Base-by-base conservation (phyloP, 257 asterid genomes). In the Verbascum thapsus region DNA sequence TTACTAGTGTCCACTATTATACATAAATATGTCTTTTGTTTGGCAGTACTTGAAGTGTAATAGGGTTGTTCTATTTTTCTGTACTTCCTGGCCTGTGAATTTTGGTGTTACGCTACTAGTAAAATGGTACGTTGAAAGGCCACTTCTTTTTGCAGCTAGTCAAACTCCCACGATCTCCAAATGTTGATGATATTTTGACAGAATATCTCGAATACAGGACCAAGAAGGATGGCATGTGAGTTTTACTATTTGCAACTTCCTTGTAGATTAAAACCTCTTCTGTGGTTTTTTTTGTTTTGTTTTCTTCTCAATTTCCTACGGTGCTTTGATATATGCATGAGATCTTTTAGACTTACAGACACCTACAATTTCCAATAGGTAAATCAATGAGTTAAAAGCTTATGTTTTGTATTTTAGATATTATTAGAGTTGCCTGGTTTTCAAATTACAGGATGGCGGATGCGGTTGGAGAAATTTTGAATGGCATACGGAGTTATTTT, bases 161-260 rank as follows among this genome's bases (percentile, higher is more conserved):
- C 76, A 83, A 81, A 69, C 96, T 94, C 51, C 97, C 99, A 26
- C 86, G 98, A 66, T 82, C 89, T 66, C 99, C 96, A 39, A 80
- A 47, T 60, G 87, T 94, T 58, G 96, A 94, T 60, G 95, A 94
- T 61, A 78, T 94, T 75, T 77, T 94, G 75, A 67, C 76, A 20
- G 83, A 82, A 61, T 94, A 84, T 81, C 92, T 90, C 40, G 96
- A 90, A 34, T 80, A 81, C 81, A 67, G 86, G 75, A 80, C 95
- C 71, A 84, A 85, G 76, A 90, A 90, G 85, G 95, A 87, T 66
- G 90, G 86, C 81, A 78, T 61, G 96, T 94, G 76, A 90, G 98
- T 77, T 51, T n/a, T 68, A 52, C 60, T 26, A 30, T 61, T 57
- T 61, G 39, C 62, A 49, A 17, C 55, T 64, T 71, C 62, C 47